Percentiles rank a stretch among this genome's conserved stretches.
Evolutionary conservation across 2,329 filamentous ascomycete genomes (phyloP).

Genomic region (Scytalidium lignicola): DNA sequence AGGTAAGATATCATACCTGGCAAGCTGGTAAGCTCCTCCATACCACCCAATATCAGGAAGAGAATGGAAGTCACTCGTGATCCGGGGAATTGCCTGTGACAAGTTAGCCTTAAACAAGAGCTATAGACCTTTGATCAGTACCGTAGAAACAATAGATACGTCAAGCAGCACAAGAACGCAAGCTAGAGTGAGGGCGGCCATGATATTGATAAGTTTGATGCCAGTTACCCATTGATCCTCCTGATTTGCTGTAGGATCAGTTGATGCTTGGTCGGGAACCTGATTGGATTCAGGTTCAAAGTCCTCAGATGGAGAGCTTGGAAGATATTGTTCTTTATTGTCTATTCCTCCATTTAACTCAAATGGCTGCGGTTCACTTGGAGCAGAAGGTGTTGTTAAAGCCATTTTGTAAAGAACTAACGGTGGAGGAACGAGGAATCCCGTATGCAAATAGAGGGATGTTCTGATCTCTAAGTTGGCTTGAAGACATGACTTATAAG

Average conservation of each 20-base stretch:
- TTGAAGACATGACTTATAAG: no score
- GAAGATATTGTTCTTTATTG: neutral
- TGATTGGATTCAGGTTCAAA: neutral
- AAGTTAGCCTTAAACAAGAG: neutral
- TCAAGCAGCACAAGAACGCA: constrained; percentile 46
- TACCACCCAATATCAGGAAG: constrained; percentile 31
- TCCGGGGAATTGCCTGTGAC: constrained; percentile 27
- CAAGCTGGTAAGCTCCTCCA: constrained; percentile 25
- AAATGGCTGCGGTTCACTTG: neutral
- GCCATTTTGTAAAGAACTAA: no score
- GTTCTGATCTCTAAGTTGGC: no score
- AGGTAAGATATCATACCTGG: neutral
- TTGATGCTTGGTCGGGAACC: neutral
- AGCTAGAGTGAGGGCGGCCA: constrained; percentile 34
- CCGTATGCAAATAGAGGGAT: no score
- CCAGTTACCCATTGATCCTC: constrained; percentile 7
- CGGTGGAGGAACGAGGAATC: no score
- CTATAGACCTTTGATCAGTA: constrained; percentile 5
- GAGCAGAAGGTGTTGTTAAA: no score
- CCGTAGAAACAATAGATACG: constrained; percentile 48
- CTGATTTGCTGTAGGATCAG: neutral
- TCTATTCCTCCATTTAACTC: neutral
- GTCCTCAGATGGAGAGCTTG: neutral
- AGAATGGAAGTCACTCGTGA: constrained; percentile 29
- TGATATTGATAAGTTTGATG: constrained; percentile 17